These are phyloP conservation scores for Corallochytrium limacisporum DNA, from an alignment of 78 protist genomes.

Conservation along the genomic window DNA sequence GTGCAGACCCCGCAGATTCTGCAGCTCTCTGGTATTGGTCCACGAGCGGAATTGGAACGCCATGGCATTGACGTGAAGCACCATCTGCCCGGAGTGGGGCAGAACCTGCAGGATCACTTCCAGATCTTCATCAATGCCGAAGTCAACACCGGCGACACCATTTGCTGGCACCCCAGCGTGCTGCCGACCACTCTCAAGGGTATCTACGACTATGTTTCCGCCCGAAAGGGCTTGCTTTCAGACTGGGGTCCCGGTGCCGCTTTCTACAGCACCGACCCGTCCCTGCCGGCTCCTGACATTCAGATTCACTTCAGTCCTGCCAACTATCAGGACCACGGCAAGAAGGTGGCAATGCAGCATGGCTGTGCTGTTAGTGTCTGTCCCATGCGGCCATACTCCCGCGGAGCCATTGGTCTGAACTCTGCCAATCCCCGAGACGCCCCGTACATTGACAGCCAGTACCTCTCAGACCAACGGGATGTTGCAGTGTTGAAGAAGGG, in stretches of 20 bases:
- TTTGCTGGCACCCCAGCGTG: no score
- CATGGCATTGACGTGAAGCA: constrained; percentile 1
- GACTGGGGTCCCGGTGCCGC: no score
- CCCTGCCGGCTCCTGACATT: no score
- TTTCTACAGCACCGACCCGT: no score
- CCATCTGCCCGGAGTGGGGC: constrained; percentile 22
- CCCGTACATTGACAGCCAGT: constrained; percentile 34
- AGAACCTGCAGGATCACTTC: constrained; percentile 23
- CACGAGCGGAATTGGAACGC: neutral
- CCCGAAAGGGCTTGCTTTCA: no score
- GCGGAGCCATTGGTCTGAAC: neutral
- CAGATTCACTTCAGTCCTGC: neutral
- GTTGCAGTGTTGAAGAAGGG: neutral
- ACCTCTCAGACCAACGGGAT: constrained; percentile 14
- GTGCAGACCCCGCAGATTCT: constrained; percentile 27
- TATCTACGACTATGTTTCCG: no score
- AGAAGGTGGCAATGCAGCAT: neutral
- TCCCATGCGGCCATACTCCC: neutral
- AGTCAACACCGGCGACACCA: no score
- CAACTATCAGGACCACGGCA: neutral
- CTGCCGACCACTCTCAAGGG: no score
- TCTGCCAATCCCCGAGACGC: neutral
- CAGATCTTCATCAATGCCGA: neutral
- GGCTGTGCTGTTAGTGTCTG: neutral
- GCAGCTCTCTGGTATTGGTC: constrained; percentile 29